Base-by-base conservation (phyloP, 306 rosid genomes). In the Ceratonia siliqua region DNA sequence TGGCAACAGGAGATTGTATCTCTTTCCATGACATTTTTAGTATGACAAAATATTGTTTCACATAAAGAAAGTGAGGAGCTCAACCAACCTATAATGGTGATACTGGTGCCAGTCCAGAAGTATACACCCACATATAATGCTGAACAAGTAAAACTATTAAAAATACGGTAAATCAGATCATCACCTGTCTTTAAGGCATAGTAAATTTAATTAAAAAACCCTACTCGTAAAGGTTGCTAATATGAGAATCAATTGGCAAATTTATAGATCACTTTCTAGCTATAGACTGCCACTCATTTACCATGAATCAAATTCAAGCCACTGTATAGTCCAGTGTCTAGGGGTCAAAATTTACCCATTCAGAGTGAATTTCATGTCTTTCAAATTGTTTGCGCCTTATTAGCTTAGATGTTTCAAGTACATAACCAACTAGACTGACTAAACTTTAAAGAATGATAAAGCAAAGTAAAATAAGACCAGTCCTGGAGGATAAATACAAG, bases 101-200 rank as follows among this genome's bases (percentile, higher is more conserved):
- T 18, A 76, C 49, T 67, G 25, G 59, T 14, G 33, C 32, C 24
- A 17, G 42, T 56, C 70, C 59, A 68, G 49, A 35, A 17, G 46
- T 24, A 36, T 15, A 36, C 18, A 35, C 14, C 28, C 45, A 8
- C 18, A 58, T 38, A 25, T 48, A n/a, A 56, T 67, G 5, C 56
- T 27, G 14, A n/a, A 50, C 30, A 41, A 33, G 62, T 12, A 64
- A 8, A 54, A 53, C 25, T 73, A 33, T 15, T 27, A 20, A 59
- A 48, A 58, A 11, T 10, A 58, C 12, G 27, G 25, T 14, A 76
- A 66, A 66, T 76, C 67, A 76, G n/a, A 43, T 70, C 11, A 50
- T 21, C 18, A 33, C 49, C 18, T 28, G 9, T 45, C 50, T 4
- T 45, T 35, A 30, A 13, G 58, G 46, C 28, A 76, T 20, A 33